Base-by-base conservation (phyloP, 257 asterid species). In the Nicotiana knightiana region DNA sequence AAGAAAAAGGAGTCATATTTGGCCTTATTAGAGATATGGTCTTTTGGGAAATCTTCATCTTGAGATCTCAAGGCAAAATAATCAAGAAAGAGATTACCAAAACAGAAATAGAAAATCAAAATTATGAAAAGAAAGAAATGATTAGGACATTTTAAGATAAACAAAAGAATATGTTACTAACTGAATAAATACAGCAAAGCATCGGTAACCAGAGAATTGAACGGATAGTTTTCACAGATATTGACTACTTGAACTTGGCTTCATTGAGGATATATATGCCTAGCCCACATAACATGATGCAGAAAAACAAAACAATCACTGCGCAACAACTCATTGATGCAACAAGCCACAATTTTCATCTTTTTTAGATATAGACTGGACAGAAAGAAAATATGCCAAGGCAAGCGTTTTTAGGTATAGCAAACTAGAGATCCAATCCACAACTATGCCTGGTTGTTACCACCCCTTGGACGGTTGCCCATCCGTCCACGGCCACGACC, bases 401-500 rank as follows among this genome's bases (percentile, higher is more conserved):
- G 70, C 84, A 57, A 66, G 63, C 2, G 15, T 26, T 75, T 64
- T 51, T 24, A 26, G 63, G 80, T 75, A 28, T 51, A 83, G 80
- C 85, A 83, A 83, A 76, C 76, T 70, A 82, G 77, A 57, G 65
- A 32, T 82, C 66, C 84, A 59, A 71, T 54, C 84, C 37, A 70
- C 57, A 67, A 71, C 87, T 91, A 92, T 18, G 79, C 93, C 85
- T 92, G 94, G 88, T 86, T 87, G 78, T 91, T 91, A n/a, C 90
- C 94, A 53, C 87, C 97, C 86, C 93, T 87, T 11, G 89, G 86
- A 32, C 83, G 89, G 51, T 28, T 57, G 3, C 89, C 92, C 93
- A 88, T 87, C 73, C 91, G 91, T 2, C 93, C 97, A 37, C 90
- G 90, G 33, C 82, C 59, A 24, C 73, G 59, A 0, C 94, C 92